phyloP scores from a whole-genome alignment of 768 basidiomycete species.

The Amanita phalloides region DNA sequence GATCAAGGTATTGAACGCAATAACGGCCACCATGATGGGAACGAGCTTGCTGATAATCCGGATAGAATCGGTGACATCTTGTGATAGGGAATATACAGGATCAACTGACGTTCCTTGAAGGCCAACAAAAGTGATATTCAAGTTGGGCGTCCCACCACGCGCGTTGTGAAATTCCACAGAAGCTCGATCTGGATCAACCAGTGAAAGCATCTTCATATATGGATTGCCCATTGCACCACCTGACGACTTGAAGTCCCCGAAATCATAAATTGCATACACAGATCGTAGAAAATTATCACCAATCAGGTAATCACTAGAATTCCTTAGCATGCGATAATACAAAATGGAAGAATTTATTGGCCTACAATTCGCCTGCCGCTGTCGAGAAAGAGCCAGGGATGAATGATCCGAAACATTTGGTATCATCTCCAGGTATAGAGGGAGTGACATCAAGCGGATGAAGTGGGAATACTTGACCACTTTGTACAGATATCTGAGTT shows the following conservation, averaged over 20 bases:
- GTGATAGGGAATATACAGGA: constrained; percentile 43
- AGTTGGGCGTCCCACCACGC: constrained; percentile 55
- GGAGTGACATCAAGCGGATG: constrained; percentile 73
- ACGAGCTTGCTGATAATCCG: constrained; percentile 54
- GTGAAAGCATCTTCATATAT: constrained; percentile 64
- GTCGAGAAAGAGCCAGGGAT: constrained; percentile 50
- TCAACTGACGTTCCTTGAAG: constrained; percentile 30
- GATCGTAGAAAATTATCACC: constrained; percentile 81
- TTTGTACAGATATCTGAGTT: constrained; percentile 16
- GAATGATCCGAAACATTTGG: constrained; percentile 65
- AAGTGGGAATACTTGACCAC: constrained; percentile 65
- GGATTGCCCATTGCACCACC: constrained; percentile 58
- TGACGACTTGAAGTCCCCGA: constrained; percentile 61
- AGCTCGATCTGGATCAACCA: constrained; percentile 59
- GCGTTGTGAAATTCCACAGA: constrained; percentile 57
- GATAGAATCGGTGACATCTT: constrained; percentile 46
- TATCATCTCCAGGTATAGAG: constrained; percentile 27
- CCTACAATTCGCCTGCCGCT: constrained; percentile 60
- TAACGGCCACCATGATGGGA: constrained; percentile 64
- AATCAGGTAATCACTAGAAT: constrained; percentile 64
- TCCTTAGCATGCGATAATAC: constrained; percentile 2
- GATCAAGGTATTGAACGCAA: constrained; percentile 70
- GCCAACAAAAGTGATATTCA: constrained; percentile 60
- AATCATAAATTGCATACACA: constrained; percentile 76
- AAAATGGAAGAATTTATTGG: constrained; percentile 6